Evolutionary conservation across 805 yeast genomes (phyloP), one percentile per base, ranked within the genome.

Genomic region (Clavispora vitiphila): DNA sequence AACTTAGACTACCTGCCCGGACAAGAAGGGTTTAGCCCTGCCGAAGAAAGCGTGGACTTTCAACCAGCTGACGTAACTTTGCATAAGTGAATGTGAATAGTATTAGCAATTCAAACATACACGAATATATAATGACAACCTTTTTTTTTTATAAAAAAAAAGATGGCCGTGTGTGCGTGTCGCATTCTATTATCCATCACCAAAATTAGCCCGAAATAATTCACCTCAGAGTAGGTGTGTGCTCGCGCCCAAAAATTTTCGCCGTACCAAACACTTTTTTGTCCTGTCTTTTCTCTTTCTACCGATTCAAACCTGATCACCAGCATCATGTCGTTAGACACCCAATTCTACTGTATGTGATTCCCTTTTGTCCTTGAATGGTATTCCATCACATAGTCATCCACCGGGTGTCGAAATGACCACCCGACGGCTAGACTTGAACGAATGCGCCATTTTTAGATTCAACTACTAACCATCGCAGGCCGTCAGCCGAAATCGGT

Each of bases 331-430:
- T 66, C 71, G 38, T 53, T 53, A 39, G 49, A 58, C 38, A 65
- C 71, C 38, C 67, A 65, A 47, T 57, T 65, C 59, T 65, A 63
- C 48, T 64, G 71, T 65, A 64, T 43, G 69, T 64, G 32, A 4
- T 7, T 20, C 20, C 15, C 9, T 15, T 29, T 6, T 4, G 2
- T 8, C 6, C 5, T 15, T 11, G n/a, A n/a, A n/a, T n/a, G n/a
- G n/a, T n/a, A n/a, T n/a, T n/a, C n/a, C n/a, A n/a, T n/a, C n/a
- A n/a, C n/a, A n/a, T n/a, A n/a, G n/a, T n/a, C n/a, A n/a, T n/a
- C n/a, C n/a, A n/a, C n/a, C n/a, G n/a, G n/a, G n/a, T n/a, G n/a
- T n/a, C n/a, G n/a, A n/a, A n/a, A n/a, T n/a, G 18, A 27, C 7
- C 27, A 25, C 27, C 14, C n/a, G 30, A n/a, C 30, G 30, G 30